Conservation (phyloP, 805 yeast species). For the Yamadazyma takamatsuzukensis region DNA sequence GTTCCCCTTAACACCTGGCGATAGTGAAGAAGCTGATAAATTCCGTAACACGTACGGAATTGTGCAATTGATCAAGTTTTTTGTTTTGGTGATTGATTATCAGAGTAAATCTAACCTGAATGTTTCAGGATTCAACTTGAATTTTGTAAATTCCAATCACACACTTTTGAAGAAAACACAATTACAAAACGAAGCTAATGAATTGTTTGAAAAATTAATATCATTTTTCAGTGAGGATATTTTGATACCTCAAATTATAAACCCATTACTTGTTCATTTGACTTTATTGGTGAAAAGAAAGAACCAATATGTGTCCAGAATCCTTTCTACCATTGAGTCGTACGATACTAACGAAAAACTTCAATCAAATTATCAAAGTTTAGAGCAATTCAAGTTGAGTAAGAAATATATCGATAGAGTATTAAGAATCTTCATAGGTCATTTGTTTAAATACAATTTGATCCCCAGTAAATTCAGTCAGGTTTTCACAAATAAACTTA, state of each 20-base stretch:
- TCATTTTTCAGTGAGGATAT: slow-evolving; percentile 54
- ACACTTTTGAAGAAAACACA: slow-evolving; percentile 53
- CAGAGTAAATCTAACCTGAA: slow-evolving; percentile 41
- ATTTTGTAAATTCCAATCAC: slow-evolving; percentile 54
- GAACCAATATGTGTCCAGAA: slow-evolving; percentile 54
- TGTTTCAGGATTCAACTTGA: slow-evolving; percentile 42
- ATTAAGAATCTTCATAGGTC: slow-evolving; percentile 42
- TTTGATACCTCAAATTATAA: slow-evolving; percentile 49
- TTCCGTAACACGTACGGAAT: slow-evolving; percentile 54
- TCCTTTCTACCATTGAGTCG: slow-evolving; percentile 55
- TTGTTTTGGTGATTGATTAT: slow-evolving; percentile 45
- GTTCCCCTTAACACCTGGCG: slow-evolving; percentile 50
- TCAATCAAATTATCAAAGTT: slow-evolving; percentile 45
- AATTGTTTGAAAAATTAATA: slow-evolving; percentile 63
- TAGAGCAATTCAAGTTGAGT: slow-evolving; percentile 49
- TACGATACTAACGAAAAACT: slow-evolving; percentile 58
- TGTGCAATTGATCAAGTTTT: slow-evolving; percentile 70
- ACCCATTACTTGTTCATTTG: slow-evolving; percentile 66
- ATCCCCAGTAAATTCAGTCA: slow-evolving; percentile 31
- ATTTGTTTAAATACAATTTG: slow-evolving; percentile 31
- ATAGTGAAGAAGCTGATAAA: slow-evolving; percentile 46
- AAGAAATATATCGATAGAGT: slow-evolving; percentile 63
- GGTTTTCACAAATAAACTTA: slow-evolving; percentile 25
- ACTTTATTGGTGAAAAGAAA: slow-evolving; percentile 63
- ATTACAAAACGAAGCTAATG: slow-evolving; percentile 67